Conservation (phyloP, 2,329 filamentous ascomycete genomes). For the Pestalotiopsis sp. region DNA sequence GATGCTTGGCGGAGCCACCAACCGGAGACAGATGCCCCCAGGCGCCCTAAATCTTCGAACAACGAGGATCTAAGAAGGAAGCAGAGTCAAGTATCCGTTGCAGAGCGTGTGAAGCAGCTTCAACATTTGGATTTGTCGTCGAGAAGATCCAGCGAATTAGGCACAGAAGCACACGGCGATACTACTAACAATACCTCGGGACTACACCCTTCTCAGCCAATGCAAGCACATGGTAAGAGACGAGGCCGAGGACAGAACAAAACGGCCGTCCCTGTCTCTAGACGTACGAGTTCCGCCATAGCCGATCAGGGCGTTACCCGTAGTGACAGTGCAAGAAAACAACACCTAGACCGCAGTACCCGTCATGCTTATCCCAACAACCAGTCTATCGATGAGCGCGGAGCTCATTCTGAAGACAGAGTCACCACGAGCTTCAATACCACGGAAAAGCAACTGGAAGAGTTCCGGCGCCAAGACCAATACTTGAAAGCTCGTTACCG, state of each 20-base stretch:
- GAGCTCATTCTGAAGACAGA: background rate
- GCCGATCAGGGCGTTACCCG: background rate
- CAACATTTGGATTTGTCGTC: background rate
- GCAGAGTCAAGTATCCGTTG: background rate
- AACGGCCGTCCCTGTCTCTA: background rate
- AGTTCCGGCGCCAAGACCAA: background rate
- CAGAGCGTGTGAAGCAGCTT: background rate
- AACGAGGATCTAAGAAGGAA: background rate
- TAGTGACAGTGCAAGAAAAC: background rate
- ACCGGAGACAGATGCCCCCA: background rate
- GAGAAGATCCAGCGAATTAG: background rate
- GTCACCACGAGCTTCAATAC: background rate
- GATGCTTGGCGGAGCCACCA: conserved; percentile 9
- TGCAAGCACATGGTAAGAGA: background rate
- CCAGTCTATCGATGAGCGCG: background rate
- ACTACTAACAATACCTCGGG: background rate
- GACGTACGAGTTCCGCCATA: background rate
- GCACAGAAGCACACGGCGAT: background rate
- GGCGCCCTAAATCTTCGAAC: conserved; percentile 8
- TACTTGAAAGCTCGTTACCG: conserved; percentile 11
- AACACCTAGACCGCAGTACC: background rate
- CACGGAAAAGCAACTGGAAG: background rate
- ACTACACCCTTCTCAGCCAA: background rate
- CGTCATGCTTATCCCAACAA: background rate
- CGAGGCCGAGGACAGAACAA: background rate